Base-by-base conservation (phyloP, 2,329 filamentous ascomycete species). In the Ramularia collo-cygni region DNA sequence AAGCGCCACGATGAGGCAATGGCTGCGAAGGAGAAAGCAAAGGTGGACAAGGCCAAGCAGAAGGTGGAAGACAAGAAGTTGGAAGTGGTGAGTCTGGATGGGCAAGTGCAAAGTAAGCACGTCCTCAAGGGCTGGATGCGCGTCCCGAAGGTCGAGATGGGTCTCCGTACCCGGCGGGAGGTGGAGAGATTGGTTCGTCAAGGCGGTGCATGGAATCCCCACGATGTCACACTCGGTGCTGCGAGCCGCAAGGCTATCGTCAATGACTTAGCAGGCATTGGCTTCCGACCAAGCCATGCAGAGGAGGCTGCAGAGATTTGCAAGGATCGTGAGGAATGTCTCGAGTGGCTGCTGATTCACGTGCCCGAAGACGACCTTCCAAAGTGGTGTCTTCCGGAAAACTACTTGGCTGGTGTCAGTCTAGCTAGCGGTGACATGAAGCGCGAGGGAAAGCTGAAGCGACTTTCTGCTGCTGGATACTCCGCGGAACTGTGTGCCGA, bases 351-450 rank as follows among this genome's bases (percentile, higher is more conserved):
- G 12, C 74, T 98, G 35, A 89, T 96, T 37, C 90, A 98, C 63
- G 88, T 98, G 2, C 92, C 92, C 1, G 92, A 98, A 59, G 92
- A 98, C 59, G 92, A 96, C 56, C 68, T 96, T n/a, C 92, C 92
- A 1, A 71, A 76, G 5, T 96, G 90, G 88, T 86, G 86, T 53
- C 68, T 98, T 29, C 92, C 92, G 0, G 89, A 93, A 64, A 85
- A 81, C 46, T 98, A 98, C 61, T 81, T 85, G 8, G 90, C 89
- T 18, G 92, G 92, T 15, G 81, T 96, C 17, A 87, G 82, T 31
- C 81, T 98, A 48, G 90, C 81, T 1, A 84, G 84, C 36, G 83
- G 81, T 5, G 83, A 95, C 59, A 63, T 95, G 45, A 85, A 79
- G 58, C 77, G 79, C 51, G 89, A 96, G 60, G 82, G 79, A 3